Evolutionary conservation across 495 filamentous ascomycete species (phyloP).

Genomic region (Podospora appendiculata): DNA sequence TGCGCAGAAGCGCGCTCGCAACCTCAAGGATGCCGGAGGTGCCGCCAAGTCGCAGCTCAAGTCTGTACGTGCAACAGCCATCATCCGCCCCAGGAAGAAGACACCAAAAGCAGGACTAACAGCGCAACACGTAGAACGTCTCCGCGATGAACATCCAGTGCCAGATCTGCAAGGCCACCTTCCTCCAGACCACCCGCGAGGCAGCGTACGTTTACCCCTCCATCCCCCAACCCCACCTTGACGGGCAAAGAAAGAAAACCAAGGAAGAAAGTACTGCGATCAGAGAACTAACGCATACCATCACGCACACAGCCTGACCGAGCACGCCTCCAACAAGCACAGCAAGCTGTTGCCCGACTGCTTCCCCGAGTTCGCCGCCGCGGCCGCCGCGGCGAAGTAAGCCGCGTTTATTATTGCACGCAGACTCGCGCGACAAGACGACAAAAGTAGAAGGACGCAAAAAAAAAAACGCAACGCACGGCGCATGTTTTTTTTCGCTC

Average conservation of each 20-base stretch:
- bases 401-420: too few species aligned
- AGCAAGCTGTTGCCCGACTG: slow-evolving; percentile 43
- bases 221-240: background rate
- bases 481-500: too few species aligned
- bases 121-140: slow-evolving; percentile 29
- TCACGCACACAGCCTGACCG: slow-evolving; percentile 31
- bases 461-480: too few species aligned
- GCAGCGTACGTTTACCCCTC: slow-evolving; percentile 33
- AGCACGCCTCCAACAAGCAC: slow-evolving; percentile 50
- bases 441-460: too few species aligned
- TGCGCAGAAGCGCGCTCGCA: slow-evolving; percentile 50
- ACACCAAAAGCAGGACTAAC: background rate
- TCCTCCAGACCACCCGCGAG: slow-evolving; percentile 47
- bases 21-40: slow-evolving; percentile 35
- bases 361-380: slow-evolving; percentile 30
- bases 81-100: background rate
- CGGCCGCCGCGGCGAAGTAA: background rate
- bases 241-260: too few species aligned
- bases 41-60: slow-evolving; percentile 49
- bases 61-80: slow-evolving; percentile 25
- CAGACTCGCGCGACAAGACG: too few species aligned
- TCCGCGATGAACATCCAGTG: slow-evolving; percentile 51
- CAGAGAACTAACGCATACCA: background rate
- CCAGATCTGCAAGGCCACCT: slow-evolving; percentile 48
- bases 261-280: too few species aligned